Conservation (phyloP, 2,329 filamentous ascomycete species). For the Sordariomycetes sp. region DNA sequence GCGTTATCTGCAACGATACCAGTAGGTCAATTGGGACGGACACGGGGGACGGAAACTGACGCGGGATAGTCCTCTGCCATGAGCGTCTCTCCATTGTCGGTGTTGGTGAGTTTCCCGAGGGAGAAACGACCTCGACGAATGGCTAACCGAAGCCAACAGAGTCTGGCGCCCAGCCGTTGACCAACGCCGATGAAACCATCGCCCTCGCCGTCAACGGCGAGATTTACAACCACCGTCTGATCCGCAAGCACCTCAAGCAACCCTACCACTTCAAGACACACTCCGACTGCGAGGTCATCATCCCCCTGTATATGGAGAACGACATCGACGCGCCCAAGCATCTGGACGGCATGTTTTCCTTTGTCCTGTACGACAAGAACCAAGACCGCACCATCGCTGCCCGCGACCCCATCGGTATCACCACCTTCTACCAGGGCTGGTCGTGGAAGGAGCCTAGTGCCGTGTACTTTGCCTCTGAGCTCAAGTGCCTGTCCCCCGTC, state of each 20-base stretch:
- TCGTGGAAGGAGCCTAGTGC: slow-evolving; percentile 73
- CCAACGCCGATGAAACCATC: slow-evolving; percentile 82
- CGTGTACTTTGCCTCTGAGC: slow-evolving; percentile 92
- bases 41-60: slow-evolving; percentile 14
- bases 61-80: slow-evolving; percentile 72
- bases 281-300: slow-evolving; percentile 98
- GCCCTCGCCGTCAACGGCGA: slow-evolving; percentile 97
- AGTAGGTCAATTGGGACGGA: slow-evolving; percentile 47
- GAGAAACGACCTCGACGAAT: too few relatives aligned
- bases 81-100: slow-evolving; percentile 97
- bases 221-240: slow-evolving; percentile 97
- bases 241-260: slow-evolving; percentile 77
- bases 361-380: slow-evolving; percentile 93
- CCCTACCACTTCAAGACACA: slow-evolving; percentile 97
- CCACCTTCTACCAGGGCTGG: slow-evolving; percentile 94
- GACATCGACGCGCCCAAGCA: slow-evolving; percentile 85
- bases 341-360: slow-evolving; percentile 99
- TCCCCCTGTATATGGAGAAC: slow-evolving; percentile 90
- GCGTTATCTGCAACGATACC: slow-evolving; percentile 80
- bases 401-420: slow-evolving; percentile 93
- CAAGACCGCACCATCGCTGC: slow-evolving; percentile 89
- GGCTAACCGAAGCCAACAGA: too few relatives aligned
- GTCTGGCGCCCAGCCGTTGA: slow-evolving; percentile 88
- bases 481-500: slow-evolving; percentile 86
- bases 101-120: slow-evolving; percentile 68